Evolutionary conservation across 176 grass and related monocot species (phyloP).

Genomic region (Carex pumila): DNA sequence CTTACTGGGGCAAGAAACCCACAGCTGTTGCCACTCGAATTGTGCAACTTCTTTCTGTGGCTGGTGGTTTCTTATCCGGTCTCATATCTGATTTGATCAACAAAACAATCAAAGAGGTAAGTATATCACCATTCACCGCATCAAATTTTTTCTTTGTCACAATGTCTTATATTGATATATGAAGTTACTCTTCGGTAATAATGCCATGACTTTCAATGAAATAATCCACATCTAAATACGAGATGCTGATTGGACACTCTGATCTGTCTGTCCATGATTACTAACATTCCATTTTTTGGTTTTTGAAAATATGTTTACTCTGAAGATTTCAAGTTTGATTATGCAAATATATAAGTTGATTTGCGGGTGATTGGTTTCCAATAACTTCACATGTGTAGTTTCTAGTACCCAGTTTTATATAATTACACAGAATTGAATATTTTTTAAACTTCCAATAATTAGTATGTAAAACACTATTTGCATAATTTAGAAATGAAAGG

Average conservation of each 20-base stretch:
- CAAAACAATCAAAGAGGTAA: slow-evolving; percentile 87
- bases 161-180: neutral
- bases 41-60: slow-evolving; percentile 77
- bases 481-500: neutral
- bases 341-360: neutral
- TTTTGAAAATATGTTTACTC: neutral
- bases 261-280: neutral
- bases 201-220: neutral
- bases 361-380: neutral
- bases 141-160: neutral
- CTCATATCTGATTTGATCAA: slow-evolving; percentile 67
- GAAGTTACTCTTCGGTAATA: neutral
- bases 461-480: neutral
- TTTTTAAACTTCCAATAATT: neutral
- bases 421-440: neutral
- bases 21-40: slow-evolving; percentile 65
- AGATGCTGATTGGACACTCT: neutral
- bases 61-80: slow-evolving; percentile 84
- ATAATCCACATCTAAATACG: neutral
- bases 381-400: neutral
- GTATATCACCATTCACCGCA: neutral
- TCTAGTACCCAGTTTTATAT: neutral
- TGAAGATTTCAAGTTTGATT: neutral
- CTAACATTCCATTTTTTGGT: neutral
- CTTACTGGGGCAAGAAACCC: slow-evolving; percentile 74